Conservation (phyloP, 2,329 filamentous ascomycete species). For the Xylogone sp. region DNA sequence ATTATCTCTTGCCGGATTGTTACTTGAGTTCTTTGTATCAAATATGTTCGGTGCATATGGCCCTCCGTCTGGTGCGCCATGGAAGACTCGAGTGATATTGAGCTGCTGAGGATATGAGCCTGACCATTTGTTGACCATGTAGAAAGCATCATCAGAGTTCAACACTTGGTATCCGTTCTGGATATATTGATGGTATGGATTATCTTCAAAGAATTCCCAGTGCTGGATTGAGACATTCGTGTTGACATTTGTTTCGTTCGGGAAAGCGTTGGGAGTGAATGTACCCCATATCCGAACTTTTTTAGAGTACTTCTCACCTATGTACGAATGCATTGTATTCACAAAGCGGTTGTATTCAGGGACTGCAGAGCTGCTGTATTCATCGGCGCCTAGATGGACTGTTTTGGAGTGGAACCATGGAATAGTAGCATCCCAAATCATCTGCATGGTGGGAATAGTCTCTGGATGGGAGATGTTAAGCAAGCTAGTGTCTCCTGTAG, state of each 20-base stretch:
- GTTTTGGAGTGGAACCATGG: constrained; percentile 54
- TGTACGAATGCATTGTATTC: constrained; percentile 45
- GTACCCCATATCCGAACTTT: constrained; percentile 53
- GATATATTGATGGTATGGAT: constrained; percentile 32
- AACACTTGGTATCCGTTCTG: constrained; percentile 44
- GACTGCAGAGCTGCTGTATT: constrained; percentile 42
- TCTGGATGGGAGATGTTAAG: constrained; percentile 53
- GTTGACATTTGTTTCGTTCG: constrained; percentile 33
- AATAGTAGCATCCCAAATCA: constrained; percentile 49
- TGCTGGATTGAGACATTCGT: constrained; percentile 49
- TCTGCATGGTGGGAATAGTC: constrained; percentile 47
- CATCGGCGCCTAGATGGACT: constrained; percentile 53
- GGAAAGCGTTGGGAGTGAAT: constrained; percentile 38
- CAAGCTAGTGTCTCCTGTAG: constrained; percentile 39
- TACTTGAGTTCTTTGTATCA: constrained; percentile 41
- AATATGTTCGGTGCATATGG: constrained; percentile 48
- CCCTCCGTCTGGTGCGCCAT: constrained; percentile 35
- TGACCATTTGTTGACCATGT: constrained; percentile 46
- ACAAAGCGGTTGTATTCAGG: constrained; percentile 50
- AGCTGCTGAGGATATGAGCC: constrained; percentile 42
- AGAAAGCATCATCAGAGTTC: constrained; percentile 51
- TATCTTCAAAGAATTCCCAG: constrained; percentile 51
- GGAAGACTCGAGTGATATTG: constrained; percentile 42
- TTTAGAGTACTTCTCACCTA: constrained; percentile 37
- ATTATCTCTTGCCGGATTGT: constrained; percentile 39